Evolutionary conservation across 805 yeast genomes (phyloP).

Genomic region (Kurtzmaniella fragi): DNA sequence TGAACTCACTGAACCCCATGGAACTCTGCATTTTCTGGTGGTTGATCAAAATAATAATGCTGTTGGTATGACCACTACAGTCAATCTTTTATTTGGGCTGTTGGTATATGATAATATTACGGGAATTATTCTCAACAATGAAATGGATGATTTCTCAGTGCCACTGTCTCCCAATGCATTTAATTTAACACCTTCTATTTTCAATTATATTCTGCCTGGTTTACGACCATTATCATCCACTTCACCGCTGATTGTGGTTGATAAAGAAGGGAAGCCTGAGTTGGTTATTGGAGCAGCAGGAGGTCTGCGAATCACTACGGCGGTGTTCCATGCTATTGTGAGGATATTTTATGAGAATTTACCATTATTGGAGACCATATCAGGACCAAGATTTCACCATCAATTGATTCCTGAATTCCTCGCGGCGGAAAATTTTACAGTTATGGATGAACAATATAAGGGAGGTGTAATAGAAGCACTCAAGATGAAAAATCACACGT

Average conservation of each 20-base stretch:
- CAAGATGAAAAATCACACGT: constrained; percentile 41
- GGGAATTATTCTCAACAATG: constrained; percentile 79
- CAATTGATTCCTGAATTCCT: constrained; percentile 74
- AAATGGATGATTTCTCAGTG: constrained; percentile 91
- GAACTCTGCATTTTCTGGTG: constrained; percentile 84
- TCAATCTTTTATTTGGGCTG: constrained; percentile 81
- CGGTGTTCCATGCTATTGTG: constrained; percentile 76
- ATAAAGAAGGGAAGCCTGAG: constrained; percentile 44
- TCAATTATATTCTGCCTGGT: constrained; percentile 68
- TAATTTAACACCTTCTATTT: constrained; percentile 73
- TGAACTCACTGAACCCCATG: constrained; percentile 76
- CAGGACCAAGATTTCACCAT: constrained; percentile 84
- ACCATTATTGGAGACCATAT: constrained; percentile 61
- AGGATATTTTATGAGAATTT: constrained; percentile 55
- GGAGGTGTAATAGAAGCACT: constrained; percentile 45
- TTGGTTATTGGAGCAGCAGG: constrained; percentile 90
- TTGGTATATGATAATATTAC: constrained; percentile 74
- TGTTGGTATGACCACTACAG: constrained; percentile 83
- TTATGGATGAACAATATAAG: constrained; percentile 29
- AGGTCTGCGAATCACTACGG: constrained; percentile 80
- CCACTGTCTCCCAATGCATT: constrained; percentile 71
- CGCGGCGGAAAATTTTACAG: constrained; percentile 53
- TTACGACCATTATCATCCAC: constrained; percentile 84
- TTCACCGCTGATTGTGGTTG: constrained; percentile 64
- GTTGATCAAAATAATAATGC: constrained; percentile 74